A percentile compares a stretch with the other conserved stretches of the same genome.
Conservation (phyloP, 1,284 basidiomycete genomes). For the Retiboletus flavoniger region DNA sequence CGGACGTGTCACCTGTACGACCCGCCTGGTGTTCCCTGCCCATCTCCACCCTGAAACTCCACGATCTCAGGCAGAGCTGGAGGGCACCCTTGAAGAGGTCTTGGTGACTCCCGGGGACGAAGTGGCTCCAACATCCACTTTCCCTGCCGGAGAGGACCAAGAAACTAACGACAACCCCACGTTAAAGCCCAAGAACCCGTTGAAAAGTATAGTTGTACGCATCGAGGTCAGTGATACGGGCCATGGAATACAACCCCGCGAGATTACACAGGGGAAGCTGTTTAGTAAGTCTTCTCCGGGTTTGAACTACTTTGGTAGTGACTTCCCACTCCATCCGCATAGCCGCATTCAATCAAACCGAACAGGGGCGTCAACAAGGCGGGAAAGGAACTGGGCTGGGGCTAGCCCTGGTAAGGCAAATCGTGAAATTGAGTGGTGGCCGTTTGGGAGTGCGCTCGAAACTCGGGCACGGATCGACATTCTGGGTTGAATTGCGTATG, state of each 20-base stretch:
- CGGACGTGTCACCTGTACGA: slow-evolving; percentile 61
- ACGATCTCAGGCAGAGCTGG: slow-evolving; percentile 6
- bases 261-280: slow-evolving; percentile 73
- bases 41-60: slow-evolving; percentile 20
- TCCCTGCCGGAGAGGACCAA: slow-evolving; percentile 1
- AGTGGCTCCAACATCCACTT: not conserved
- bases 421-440: slow-evolving; percentile 81
- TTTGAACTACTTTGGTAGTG: not conserved
- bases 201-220: slow-evolving; percentile 69
- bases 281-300: slow-evolving; percentile 55
- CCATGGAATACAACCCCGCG: slow-evolving; percentile 67
- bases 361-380: slow-evolving; percentile 79
- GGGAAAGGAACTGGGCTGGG: slow-evolving; percentile 90
- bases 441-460: slow-evolving; percentile 73
- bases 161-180: not conserved
- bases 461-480: slow-evolving; percentile 63
- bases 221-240: slow-evolving; percentile 85
- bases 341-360: slow-evolving; percentile 78
- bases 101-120: slow-evolving; percentile 14
- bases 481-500: slow-evolving; percentile 77
- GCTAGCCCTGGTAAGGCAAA: slow-evolving; percentile 84
- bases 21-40: slow-evolving; percentile 48
- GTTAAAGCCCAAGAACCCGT: slow-evolving; percentile 27
- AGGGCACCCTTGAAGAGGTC: slow-evolving; percentile 21
- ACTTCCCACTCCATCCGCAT: slow-evolving; percentile 2